Conservation (phyloP, 805 yeast species). For the Lipomyces oligophaga region DNA sequence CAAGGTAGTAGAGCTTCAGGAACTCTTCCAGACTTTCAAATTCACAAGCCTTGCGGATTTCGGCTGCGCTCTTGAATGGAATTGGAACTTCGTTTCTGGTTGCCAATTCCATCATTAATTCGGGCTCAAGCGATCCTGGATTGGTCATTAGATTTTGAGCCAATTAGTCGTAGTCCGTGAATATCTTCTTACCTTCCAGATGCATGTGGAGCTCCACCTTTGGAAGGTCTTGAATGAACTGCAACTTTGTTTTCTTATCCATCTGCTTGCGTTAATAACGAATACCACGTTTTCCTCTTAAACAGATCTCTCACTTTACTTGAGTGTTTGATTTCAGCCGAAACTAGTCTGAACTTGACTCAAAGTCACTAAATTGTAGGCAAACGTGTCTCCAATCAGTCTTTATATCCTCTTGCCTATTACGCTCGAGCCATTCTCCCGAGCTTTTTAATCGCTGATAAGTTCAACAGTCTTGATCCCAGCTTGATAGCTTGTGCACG, state of each 20-base stretch:
- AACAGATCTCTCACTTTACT: too few species aligned
- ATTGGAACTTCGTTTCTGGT: slow-evolving; percentile 56
- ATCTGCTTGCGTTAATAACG: too few species aligned
- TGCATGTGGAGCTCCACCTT: slow-evolving; percentile 87
- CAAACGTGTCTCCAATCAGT: too few species aligned
- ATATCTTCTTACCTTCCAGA: slow-evolving; percentile 59
- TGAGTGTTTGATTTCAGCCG: too few species aligned
- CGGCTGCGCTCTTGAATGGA: slow-evolving; percentile 56
- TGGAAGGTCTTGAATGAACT: slow-evolving; percentile 65
- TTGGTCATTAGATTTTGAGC: too few species aligned
- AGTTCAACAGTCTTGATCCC: neutral
- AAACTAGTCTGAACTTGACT: too few species aligned
- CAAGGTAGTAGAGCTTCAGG: slow-evolving; percentile 72
- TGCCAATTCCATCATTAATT: slow-evolving; percentile 64
- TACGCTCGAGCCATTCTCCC: neutral
- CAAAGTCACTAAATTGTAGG: too few species aligned
- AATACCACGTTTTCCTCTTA: too few species aligned
- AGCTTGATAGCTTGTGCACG: too few species aligned
- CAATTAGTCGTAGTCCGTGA: too few species aligned
- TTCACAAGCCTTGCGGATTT: slow-evolving; percentile 52
- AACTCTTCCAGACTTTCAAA: slow-evolving; percentile 74
- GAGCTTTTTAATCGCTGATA: neutral
- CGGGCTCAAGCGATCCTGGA: slow-evolving; percentile 57
- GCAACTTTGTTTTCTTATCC: slow-evolving; percentile 24
- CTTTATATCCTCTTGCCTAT: neutral